Base-by-base conservation (phyloP, 805 yeast species). In the Ogataea allantospora region DNA sequence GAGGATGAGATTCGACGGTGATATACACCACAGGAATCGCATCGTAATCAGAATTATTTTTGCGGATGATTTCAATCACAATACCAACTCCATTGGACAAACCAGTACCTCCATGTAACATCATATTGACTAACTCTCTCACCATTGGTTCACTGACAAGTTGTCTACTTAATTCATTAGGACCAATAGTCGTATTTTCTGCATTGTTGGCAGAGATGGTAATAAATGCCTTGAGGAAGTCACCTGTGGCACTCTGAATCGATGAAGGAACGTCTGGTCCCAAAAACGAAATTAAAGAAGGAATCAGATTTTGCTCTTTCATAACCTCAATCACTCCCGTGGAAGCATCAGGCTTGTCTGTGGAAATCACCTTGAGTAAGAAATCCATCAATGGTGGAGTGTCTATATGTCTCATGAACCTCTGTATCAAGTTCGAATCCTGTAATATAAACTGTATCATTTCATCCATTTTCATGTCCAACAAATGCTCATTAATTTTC, bases 361-460 rank as follows among this genome's bases (percentile, higher is more conserved):
- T 86, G 33, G 95, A 88, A 20, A 93, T 85, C 14, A 93, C 81
- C 58, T 91, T 84, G 40, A 93, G 68, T 40, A 93, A 65, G 53
- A 91, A 87, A 62, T 93, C 99, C 89, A 91, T 89, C 42, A 93
- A 63, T 33, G 96, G 88, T 3, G 98, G 96, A 42, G 89, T 86
- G 53, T 88, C 96, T 42, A 93, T 78, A 62, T 91, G 96, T 38
- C 73, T 73, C 62, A 91, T 68, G 58, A 91, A 88, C 44, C 86
- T 74, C 51, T 82, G 86, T 23, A 88, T 96, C 43, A 93, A 67
- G 48, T 72, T 67, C 1, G 76, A 71, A 55, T 84, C 88, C 21
- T 76, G 68, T 36, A 87, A 63, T 30, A 93, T 75, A 56, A 85
- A 91, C 65, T 62, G 77, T 45, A 66, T 65, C 77, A 88, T 78